Evolutionary conservation across 305 asterid genomes (phyloP), one percentile per base, ranked within the genome.

Genomic region (Fraxinus floribunda): DNA sequence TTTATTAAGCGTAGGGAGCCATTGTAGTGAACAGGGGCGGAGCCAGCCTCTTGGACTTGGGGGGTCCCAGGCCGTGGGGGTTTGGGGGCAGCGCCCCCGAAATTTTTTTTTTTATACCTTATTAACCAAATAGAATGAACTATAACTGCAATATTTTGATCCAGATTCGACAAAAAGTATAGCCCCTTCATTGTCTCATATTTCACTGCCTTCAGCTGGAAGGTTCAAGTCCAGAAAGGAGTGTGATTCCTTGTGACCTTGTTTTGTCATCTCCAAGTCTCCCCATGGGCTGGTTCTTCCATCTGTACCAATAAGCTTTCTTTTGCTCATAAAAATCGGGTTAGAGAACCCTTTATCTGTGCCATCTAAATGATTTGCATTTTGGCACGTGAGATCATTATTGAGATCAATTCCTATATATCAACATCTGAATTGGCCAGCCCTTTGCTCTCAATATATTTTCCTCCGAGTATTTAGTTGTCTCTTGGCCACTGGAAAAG

Each of bases 91-190:
- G n/a, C n/a, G n/a, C n/a, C n/a, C n/a, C n/a, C n/a, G n/a, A n/a
- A n/a, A n/a, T n/a, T n/a, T n/a, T n/a, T n/a, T n/a, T n/a, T n/a
- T n/a, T n/a, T n/a, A n/a, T n/a, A n/a, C n/a, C n/a, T n/a, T n/a
- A n/a, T n/a, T n/a, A n/a, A n/a, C n/a, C 94, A 95, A 76, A 95
- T 90, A 0, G 99, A 94, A 0, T 96, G 93, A 13, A 95, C 97
- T 3, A 89, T 83, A 4, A 93, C 97, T 0, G 98, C 98, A 0
- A 95, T 94, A 85, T 95, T 94, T 86, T 95, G 99, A 77, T 95
- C 98, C 3, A 95, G 89, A 76, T 95, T 95, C 0, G 99, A 95
- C 24, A 94, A 84, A 87, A 88, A 94, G 81, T 95, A 94, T 34
- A 79, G 85, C 20, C 93, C 96, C 34, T 86, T 94, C 71, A 22